Percentiles rank a stretch among this genome's conserved stretches.
These are phyloP conservation scores for Phialophora chinensis DNA, from an alignment of 2,329 filamentous ascomycete genomes.

Conservation along the genomic window DNA sequence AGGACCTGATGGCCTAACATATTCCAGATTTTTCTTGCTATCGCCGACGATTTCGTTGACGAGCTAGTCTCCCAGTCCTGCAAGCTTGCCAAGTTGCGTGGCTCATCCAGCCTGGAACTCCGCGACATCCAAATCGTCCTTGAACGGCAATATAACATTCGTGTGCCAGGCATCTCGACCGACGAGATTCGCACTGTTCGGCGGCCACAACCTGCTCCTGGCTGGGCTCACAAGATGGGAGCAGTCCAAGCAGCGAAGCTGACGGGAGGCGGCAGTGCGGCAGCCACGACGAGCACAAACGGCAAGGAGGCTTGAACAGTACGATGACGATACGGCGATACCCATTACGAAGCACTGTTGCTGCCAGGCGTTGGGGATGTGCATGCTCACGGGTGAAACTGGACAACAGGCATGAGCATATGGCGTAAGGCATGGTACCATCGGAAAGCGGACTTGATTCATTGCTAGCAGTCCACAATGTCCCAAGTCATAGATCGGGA, in stretches of 20 bases:
- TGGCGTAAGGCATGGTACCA: not conserved
- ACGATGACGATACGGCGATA: conserved; percentile 3
- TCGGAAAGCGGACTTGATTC: not conserved
- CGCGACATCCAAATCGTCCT: conserved; percentile 83
- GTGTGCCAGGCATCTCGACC: conserved; percentile 90
- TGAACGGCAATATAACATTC: conserved; percentile 85
- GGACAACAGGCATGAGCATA: not conserved
- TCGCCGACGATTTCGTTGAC: conserved; percentile 95
- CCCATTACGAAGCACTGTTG: conserved; percentile 2
- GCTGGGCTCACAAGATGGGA: conserved; percentile 97
- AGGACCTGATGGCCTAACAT: conserved; percentile 19
- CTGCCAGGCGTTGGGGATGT: conserved; percentile 21
- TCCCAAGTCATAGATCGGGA: not conserved
- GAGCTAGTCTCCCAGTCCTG: conserved; percentile 86
- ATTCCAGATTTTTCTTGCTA: conserved; percentile 76
- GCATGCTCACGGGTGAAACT: not conserved
- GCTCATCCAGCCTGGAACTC: conserved; percentile 87
- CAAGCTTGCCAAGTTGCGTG: conserved; percentile 89
- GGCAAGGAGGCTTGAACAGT: conserved; percentile 27
- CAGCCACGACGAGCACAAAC: conserved; percentile 11
- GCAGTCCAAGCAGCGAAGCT: conserved; percentile 72
- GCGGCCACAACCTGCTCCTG: conserved; percentile 85
- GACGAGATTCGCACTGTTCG: conserved; percentile 94
- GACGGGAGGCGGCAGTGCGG: conserved; percentile 32
- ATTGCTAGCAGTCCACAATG: not conserved